Evolutionary conservation across 495 filamentous ascomycete genomes (phyloP).

Genomic region (Astrocystis sublimbata): DNA sequence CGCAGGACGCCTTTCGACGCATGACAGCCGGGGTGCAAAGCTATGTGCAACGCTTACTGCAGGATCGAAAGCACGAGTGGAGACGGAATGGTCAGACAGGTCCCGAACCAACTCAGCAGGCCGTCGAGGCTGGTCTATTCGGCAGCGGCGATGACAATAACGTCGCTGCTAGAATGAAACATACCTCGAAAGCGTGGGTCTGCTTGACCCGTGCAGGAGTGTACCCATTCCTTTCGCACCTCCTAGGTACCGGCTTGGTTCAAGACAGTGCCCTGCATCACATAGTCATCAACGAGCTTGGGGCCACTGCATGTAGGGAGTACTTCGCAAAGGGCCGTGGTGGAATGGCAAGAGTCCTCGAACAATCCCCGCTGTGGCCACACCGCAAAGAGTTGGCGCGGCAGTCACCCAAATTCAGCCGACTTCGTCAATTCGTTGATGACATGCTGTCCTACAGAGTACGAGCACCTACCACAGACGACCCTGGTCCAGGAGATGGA

Average conservation of each 20-base stretch:
- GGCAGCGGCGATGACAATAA: too few relatives aligned
- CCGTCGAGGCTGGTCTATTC: too few relatives aligned
- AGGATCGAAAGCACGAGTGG: not conserved
- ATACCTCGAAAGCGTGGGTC: too few relatives aligned
- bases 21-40: not conserved
- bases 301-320: not conserved
- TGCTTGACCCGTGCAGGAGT: too few relatives aligned
- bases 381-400: not conserved
- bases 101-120: too few relatives aligned
- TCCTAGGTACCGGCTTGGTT: too few relatives aligned
- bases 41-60: not conserved
- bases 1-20: too few relatives aligned
- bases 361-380: not conserved
- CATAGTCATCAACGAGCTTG: not conserved
- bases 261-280: not conserved
- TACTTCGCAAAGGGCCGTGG: not conserved
- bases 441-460: not conserved
- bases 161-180: too few relatives aligned
- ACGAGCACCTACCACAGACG: not conserved
- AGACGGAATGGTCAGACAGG: not conserved
- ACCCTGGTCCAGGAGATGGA: not conserved
- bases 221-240: too few relatives aligned
- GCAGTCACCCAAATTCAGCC: not conserved
- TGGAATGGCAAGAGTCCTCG: not conserved
- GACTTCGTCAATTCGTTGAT: not conserved